Evolutionary conservation across 768 basidiomycete genomes (phyloP), one percentile per base, ranked within the genome.

Genomic region (Tulasnella sp.): DNA sequence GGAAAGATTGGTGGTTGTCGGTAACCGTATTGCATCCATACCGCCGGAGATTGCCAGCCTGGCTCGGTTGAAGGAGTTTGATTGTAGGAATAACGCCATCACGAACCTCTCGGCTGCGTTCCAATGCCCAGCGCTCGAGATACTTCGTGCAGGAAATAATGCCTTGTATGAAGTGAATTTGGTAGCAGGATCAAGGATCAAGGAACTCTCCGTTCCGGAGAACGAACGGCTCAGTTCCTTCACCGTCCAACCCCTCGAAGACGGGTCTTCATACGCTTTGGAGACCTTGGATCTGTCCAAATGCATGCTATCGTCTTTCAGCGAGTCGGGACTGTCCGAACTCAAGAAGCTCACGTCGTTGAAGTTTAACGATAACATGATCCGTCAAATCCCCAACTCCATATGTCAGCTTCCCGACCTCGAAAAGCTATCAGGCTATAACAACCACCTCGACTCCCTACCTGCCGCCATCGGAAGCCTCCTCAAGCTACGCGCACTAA

Each of bases 21-120:
- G 95, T 36, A 99, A 99, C 85, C 89, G 90, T 81, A 88, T 98
- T 42, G 86, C 89, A 1, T 87, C 86, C 44, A 90, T 99, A 71
- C 96, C 97, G 86, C 89, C 56, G 88, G 90, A 52, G 85, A 92
- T 87, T 79, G 81, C 82, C 14, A 84, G 87, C 6, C 88, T 99
- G 44, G 85, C 86, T 71, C 91, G 87, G 78, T 88, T 99, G 68
- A 86, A 87, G 31, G 86, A 89, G 36, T 88, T 99, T 44, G 97
- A 99, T 84, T 95, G 95, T 82, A 87, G 96, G 80, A 87, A 97
- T 80, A 99, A 99, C 85, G 87, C 87, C 79, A 92, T 99, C 80
- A 87, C 88, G 1, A 94, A 98, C 84, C 86, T 99, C 68, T 88
- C 90, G 10, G 84, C 91, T 19, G 89, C 94, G 4, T 90, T 90